phyloP scores from a whole-genome alignment of 2,329 filamentous ascomycete species.

The Trichophyton mentagrophytes region DNA sequence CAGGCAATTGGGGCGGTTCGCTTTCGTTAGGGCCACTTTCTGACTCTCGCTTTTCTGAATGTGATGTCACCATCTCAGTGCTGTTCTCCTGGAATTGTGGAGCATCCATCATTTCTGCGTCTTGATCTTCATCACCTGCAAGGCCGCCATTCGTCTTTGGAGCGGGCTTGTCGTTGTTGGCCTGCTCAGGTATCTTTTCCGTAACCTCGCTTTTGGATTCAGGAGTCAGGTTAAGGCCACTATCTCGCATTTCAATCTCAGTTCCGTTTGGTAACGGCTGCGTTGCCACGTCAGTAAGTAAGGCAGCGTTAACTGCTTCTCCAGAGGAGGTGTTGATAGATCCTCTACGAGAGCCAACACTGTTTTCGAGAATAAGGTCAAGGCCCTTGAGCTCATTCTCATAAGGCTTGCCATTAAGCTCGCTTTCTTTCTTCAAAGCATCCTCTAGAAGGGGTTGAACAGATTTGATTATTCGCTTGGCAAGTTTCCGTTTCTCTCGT shows the following conservation, averaged over 20 bases:
- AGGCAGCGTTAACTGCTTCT: background rate
- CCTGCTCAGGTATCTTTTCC: background rate
- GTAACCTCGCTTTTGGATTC: background rate
- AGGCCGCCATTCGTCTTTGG: background rate
- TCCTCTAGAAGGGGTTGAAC: constrained; percentile 66
- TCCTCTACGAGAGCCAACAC: constrained; percentile 42
- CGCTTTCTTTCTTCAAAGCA: constrained; percentile 68
- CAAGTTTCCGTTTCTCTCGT: constrained; percentile 70
- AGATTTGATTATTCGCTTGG: constrained; percentile 75
- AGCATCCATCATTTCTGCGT: background rate
- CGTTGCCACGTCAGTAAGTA: background rate
- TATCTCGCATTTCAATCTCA: background rate
- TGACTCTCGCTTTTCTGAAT: background rate
- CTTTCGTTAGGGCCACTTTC: constrained; percentile 1
- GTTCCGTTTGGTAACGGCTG: background rate
- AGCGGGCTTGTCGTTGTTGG: background rate
- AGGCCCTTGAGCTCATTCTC: constrained; percentile 61
- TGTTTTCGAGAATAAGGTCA: constrained; percentile 57
- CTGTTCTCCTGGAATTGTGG: background rate
- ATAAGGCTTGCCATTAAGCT: constrained; percentile 57
- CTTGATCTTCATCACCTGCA: background rate
- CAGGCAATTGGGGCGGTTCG: background rate
- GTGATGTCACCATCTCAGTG: background rate
- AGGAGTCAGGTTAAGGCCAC: background rate
- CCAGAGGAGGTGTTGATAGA: constrained; percentile 4